These are phyloP conservation scores for Plasmodium adleri DNA, from an alignment of 169 alveolate genomes.

Conservation along the genomic window DNA sequence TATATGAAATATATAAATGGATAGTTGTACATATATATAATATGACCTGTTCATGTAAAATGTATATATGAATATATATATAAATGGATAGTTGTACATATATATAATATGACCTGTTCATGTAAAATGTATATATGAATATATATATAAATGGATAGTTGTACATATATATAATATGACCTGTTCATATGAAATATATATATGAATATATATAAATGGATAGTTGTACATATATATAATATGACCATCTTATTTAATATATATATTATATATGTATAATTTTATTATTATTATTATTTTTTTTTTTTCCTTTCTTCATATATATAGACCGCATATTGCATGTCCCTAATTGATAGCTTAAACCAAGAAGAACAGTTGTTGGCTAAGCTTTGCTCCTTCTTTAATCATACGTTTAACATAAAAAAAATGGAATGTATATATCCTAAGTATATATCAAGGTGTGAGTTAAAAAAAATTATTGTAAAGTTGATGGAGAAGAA, in stretches of 20 bases:
- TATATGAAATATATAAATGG: no score
- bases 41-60: no score
- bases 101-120: no score
- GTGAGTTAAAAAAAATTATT: constrained; percentile 73
- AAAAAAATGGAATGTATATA: constrained; percentile 79
- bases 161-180: no score
- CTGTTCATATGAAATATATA: no score
- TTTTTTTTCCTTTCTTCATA: constrained; percentile 15
- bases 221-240: no score
- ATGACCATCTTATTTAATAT: neutral
- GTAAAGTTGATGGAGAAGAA: constrained; percentile 68
- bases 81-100: no score
- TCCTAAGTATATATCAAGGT: constrained; percentile 78
- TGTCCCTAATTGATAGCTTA: constrained; percentile 78
- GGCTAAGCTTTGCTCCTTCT: constrained; percentile 80
- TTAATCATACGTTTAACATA: constrained; percentile 77
- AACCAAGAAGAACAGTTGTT: constrained; percentile 81
- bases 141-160: no score
- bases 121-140: no score
- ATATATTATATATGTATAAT: neutral
- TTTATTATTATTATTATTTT: neutral
- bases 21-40: no score
- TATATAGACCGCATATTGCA: constrained; percentile 78
- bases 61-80: no score
- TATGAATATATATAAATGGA: no score